phyloP scores from a whole-genome alignment of 768 basidiomycete genomes.

The Mycena floridula region DNA sequence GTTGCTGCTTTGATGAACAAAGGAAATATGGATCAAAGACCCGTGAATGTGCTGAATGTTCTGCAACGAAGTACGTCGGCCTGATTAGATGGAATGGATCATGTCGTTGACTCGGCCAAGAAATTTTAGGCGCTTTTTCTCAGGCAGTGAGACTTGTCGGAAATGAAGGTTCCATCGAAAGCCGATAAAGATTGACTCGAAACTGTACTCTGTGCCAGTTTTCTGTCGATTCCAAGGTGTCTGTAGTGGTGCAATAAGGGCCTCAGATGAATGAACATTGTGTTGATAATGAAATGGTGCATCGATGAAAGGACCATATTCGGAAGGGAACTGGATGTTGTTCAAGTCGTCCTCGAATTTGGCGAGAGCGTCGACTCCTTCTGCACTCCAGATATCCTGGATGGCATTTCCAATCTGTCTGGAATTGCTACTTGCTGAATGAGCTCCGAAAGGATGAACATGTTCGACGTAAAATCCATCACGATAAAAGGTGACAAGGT shows the following conservation, averaged over 20 bases:
- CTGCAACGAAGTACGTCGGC: background rate
- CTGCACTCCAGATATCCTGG: conserved; percentile 16
- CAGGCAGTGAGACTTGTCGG: conserved; percentile 10
- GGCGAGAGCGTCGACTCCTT: conserved; percentile 8
- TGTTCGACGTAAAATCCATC: conserved; percentile 16
- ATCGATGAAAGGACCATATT: background rate
- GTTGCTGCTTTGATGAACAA: conserved; percentile 3
- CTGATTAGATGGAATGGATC: background rate
- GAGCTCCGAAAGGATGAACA: conserved; percentile 17
- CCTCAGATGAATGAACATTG: background rate
- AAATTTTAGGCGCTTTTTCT: too few species aligned
- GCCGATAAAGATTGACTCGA: conserved; percentile 9
- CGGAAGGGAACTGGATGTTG: background rate
- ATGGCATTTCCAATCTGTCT: conserved; percentile 19
- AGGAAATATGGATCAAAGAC: conserved; percentile 10
- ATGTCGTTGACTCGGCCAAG: conserved; percentile 1
- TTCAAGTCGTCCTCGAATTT: conserved; percentile 15
- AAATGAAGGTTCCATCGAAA: conserved; percentile 11
- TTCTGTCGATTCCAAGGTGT: conserved; percentile 13
- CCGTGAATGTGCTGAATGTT: conserved; percentile 5
- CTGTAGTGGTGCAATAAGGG: background rate
- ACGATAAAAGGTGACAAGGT: conserved; percentile 8
- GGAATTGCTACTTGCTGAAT: conserved; percentile 15
- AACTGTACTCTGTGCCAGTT: conserved; percentile 3
- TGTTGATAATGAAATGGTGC: background rate